These are phyloP conservation scores for Kwoniella dejecticola DNA, from an alignment of 768 basidiomycete genomes.

Conservation along the genomic window DNA sequence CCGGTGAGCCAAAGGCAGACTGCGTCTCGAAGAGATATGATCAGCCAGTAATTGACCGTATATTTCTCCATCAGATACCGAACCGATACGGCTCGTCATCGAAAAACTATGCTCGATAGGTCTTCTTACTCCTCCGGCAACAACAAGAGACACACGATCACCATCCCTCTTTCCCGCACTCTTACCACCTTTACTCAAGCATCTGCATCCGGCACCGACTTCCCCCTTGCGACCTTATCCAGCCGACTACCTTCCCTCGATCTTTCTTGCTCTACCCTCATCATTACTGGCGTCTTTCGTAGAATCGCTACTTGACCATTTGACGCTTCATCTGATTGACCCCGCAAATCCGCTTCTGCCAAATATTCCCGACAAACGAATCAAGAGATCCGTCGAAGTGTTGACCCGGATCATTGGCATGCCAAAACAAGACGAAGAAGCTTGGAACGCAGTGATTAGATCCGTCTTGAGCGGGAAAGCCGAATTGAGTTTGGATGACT, in stretches of 20 bases:
- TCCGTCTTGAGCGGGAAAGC: conserved; percentile 60
- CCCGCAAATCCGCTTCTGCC: conserved; percentile 2
- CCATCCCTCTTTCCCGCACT: conserved; percentile 63
- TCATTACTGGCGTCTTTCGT: conserved; percentile 62
- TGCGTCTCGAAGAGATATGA: too few relatives aligned
- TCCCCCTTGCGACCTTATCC: conserved; percentile 34
- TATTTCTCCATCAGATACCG: conserved; percentile 3
- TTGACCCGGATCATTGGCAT: conserved; percentile 62
- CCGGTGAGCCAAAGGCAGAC: conserved; percentile 17
- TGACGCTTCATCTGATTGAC: conserved; percentile 20
- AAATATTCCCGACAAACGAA: conserved; percentile 58
- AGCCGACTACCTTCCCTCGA: conserved; percentile 26
- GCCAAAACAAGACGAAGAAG: conserved; percentile 52
- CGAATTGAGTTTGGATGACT: conserved; percentile 55
- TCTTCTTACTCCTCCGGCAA: conserved; percentile 25
- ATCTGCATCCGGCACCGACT: conserved; percentile 56
- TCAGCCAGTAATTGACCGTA: too few relatives aligned
- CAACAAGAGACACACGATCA: conserved; percentile 38
- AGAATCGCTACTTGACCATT: conserved; percentile 52
- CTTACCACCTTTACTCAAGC: conserved; percentile 55
- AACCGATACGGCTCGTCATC: conserved; percentile 26
- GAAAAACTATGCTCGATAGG: conserved; percentile 57
- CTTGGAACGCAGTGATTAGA: conserved; percentile 36
- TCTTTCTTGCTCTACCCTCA: conserved; percentile 57
- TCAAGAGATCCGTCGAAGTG: conserved; percentile 63